Evolutionary conservation across 2,329 filamentous ascomycete species (phyloP), one percentile per base, ranked within the genome.

Genomic region (Paraconiothyrium sp.): DNA sequence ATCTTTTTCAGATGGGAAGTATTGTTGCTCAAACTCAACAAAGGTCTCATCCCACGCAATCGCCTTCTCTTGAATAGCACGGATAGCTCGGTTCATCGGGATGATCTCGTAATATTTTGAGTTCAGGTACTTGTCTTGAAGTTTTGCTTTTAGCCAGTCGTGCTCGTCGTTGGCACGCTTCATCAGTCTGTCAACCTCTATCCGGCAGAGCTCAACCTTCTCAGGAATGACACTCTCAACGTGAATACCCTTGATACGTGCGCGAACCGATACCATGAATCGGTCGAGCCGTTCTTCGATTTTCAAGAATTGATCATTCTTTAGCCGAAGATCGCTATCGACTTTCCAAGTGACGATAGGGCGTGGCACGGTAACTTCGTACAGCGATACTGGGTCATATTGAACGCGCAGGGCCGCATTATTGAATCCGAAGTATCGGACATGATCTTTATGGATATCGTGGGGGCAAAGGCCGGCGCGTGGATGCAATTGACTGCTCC

Each of bases 81-180:
- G 89, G 54, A 97, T 88, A 8, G 94, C 91, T 60, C 90, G 86
- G 70, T 98, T 99, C 65, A 99, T 86, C 0, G 96, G 95, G 54
- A 98, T 94, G 58, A 97, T 90, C 78, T 99, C 95, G 82, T 97
- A 99, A 75, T 98, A 98, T 74, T 93, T 94, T 2, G 94, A 97
- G 66, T 90, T 90, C 81, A 95, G 93, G 75, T 99, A 99, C 64
- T 92, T 92, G 37, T 94, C 89, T 76, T 97, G 93, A 10, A 99
- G 84, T 64, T 92, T 92, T 56, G 87, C 87, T 54, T 93, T 84
- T 56, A 98, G 83, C 57, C 86, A 84, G 4, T 86, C 82, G 69
- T 97, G 91, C 65, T 99, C 94, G 41, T 97, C 93, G 62, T 93
- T 91, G 0, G 92, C 92, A 67, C 90, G 92, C 72, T 90, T 92